Evolutionary conservation across 2,329 filamentous ascomycete genomes (phyloP).

Genomic region (Fusarium foetens): DNA sequence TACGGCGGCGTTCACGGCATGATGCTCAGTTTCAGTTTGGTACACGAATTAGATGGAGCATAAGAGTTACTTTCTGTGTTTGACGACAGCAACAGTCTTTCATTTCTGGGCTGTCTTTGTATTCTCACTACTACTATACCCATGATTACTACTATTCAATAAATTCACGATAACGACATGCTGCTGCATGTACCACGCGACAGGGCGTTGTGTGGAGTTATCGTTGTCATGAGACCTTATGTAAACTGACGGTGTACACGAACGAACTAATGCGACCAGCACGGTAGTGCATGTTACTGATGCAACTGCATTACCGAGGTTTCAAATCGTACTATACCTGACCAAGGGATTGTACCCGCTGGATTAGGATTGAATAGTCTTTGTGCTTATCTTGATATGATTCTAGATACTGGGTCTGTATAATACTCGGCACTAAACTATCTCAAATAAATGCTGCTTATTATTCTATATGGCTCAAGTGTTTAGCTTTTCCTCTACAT

Average conservation of each 20-base stretch:
- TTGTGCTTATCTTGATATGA: neutral
- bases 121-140: conserved; percentile 26
- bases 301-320: neutral
- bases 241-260: conserved; percentile 31
- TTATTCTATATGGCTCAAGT: neutral
- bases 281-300: conserved; percentile 6
- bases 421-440: neutral
- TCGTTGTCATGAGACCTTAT: conserved; percentile 28
- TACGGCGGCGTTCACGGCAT: conserved; percentile 29
- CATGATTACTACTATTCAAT: conserved; percentile 6
- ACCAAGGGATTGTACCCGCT: neutral
- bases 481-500: neutral
- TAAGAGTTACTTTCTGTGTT: conserved; percentile 9
- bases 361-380: neutral
- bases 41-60: conserved; percentile 22
- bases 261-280: conserved; percentile 29
- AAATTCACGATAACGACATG: conserved; percentile 1
- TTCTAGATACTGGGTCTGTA: neutral
- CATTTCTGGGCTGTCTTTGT: conserved; percentile 2
- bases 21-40: conserved; percentile 13
- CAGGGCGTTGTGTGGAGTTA: conserved; percentile 30
- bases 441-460: neutral
- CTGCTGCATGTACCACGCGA: conserved; percentile 23
- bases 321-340: neutral
- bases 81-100: conserved; percentile 5